Evolutionary conservation across 352 stramenopile genomes (phyloP).

Genomic region (Saprolegnia parasitica): DNA sequence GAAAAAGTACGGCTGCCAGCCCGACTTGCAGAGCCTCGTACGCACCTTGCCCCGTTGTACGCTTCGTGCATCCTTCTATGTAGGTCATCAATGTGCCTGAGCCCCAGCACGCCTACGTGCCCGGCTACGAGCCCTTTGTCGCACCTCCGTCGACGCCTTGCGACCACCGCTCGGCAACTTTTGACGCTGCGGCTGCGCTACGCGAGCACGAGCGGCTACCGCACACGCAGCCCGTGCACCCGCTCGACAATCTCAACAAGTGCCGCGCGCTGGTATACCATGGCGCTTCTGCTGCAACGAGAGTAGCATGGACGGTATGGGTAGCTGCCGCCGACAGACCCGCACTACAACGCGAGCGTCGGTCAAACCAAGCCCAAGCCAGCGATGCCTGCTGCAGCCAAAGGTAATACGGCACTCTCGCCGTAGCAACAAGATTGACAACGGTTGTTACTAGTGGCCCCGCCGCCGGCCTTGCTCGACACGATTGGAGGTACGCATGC

Average conservation of each 20-base stretch:
- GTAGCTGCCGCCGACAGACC: slow-evolving; percentile 62
- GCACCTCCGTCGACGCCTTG: slow-evolving; percentile 31
- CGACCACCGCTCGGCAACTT: slow-evolving; percentile 50
- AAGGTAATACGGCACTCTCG: slow-evolving; percentile 15
- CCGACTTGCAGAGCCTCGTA: slow-evolving; percentile 2
- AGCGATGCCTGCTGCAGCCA: slow-evolving; percentile 28
- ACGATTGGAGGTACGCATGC: slow-evolving; percentile 44
- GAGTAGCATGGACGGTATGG: neutral
- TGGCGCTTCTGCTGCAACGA: neutral
- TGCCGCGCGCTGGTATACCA: slow-evolving; percentile 58
- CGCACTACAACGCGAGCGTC: slow-evolving; percentile 45
- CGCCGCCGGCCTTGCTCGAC: slow-evolving; percentile 43
- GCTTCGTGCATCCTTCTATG: neutral
- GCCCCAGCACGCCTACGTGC: slow-evolving; percentile 35
- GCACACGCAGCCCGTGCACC: slow-evolving; percentile 34
- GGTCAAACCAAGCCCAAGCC: slow-evolving; percentile 30
- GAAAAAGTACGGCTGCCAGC: slow-evolving; percentile 62
- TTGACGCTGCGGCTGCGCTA: slow-evolving; percentile 58
- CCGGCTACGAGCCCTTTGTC: slow-evolving; percentile 35
- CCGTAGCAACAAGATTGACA: slow-evolving; percentile 10
- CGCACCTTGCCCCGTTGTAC: neutral
- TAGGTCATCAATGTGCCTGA: neutral
- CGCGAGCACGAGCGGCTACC: slow-evolving; percentile 28
- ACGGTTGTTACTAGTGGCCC: neutral
- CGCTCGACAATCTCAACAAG: slow-evolving; percentile 87